Evolutionary conservation across 2,329 filamentous ascomycete genomes (phyloP).

Genomic region (Paecilomyces niveus): DNA sequence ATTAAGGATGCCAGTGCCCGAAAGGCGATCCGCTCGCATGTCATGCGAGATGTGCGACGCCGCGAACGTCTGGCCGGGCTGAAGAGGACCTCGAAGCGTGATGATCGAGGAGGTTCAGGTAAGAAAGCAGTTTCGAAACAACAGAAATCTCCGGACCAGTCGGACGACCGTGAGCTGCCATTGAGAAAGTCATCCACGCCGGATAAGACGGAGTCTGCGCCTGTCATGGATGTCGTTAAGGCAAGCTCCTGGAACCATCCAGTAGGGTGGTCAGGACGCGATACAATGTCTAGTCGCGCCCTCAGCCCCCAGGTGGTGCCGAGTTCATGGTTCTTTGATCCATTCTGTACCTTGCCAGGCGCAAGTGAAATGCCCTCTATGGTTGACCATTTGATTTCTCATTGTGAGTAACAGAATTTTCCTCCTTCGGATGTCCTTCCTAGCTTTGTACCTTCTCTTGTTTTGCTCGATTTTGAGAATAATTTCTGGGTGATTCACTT

Average conservation of each 20-base stretch:
- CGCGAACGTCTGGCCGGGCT: slow-evolving; percentile 32
- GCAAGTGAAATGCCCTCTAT: slow-evolving; percentile 16
- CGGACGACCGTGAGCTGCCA: slow-evolving; percentile 9
- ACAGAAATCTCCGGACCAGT: slow-evolving; percentile 4
- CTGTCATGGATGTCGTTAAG: background rate
- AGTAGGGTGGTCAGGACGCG: slow-evolving; percentile 11
- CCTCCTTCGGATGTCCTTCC: background rate
- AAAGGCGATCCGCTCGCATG: slow-evolving; percentile 36
- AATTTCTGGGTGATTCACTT: background rate
- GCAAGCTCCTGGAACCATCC: slow-evolving; percentile 8
- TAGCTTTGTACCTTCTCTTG: background rate
- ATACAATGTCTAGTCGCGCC: slow-evolving; percentile 9
- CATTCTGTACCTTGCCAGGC: slow-evolving; percentile 26
- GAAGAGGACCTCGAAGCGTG: slow-evolving; percentile 27
- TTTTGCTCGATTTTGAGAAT: background rate
- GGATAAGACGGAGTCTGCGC: background rate
- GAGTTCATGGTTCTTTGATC: slow-evolving; percentile 23
- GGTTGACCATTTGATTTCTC: slow-evolving; percentile 22
- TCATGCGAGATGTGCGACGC: slow-evolving; percentile 37
- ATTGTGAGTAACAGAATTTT: slow-evolving; percentile 22
- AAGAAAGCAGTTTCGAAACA: slow-evolving; percentile 5
- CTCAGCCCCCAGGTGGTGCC: slow-evolving; percentile 13
- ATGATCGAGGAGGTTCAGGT: slow-evolving; percentile 8
- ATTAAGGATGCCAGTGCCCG: slow-evolving; percentile 33
- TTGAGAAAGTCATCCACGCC: background rate